Percentiles rank a stretch among this genome's conserved stretches.
Evolutionary conservation across 495 filamentous ascomycete genomes (phyloP).

Genomic region (Penicillium robsamsonii): DNA sequence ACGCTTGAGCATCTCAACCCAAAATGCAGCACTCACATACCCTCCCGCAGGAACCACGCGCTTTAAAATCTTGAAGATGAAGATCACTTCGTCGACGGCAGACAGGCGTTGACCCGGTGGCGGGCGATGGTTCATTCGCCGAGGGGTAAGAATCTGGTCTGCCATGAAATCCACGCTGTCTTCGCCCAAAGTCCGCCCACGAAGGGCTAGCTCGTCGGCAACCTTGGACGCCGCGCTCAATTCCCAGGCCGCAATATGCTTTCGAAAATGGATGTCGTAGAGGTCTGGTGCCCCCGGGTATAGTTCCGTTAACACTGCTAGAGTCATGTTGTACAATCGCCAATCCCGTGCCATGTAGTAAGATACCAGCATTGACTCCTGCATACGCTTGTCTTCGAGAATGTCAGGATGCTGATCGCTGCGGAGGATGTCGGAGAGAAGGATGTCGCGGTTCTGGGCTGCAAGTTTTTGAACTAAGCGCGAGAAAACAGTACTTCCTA

Average conservation of each 20-base stretch:
- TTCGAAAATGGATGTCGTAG: conserved; percentile 45
- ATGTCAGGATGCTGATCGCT: conserved; percentile 76
- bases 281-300: conserved; percentile 28
- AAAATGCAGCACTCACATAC: conserved; percentile 33
- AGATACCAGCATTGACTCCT: conserved; percentile 53
- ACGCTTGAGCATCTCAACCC: conserved; percentile 45
- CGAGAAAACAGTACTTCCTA: conserved; percentile 57
- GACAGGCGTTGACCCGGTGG: conserved; percentile 15
- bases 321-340: conserved; percentile 52
- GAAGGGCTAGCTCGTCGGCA: conserved; percentile 37
- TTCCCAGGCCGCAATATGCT: conserved; percentile 39
- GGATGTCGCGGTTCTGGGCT: conserved; percentile 48
- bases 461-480: conserved; percentile 59
- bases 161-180: conserved; percentile 41
- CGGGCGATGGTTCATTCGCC: conserved; percentile 30
- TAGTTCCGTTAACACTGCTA: conserved; percentile 47
- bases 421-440: conserved; percentile 58
- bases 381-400: conserved; percentile 60
- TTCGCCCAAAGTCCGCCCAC: conserved; percentile 23
- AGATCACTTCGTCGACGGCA: conserved; percentile 30
- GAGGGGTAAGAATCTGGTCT: conserved; percentile 31
- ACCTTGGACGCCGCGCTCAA: conserved; percentile 33
- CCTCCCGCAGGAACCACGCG: conserved; percentile 33
- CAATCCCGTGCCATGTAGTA: conserved; percentile 51
- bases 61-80: conserved; percentile 36